Percentiles rank a stretch among this genome's conserved stretches.
phyloP scores from a whole-genome alignment of 768 basidiomycete genomes.

The Holtermannia corniformis region DNA sequence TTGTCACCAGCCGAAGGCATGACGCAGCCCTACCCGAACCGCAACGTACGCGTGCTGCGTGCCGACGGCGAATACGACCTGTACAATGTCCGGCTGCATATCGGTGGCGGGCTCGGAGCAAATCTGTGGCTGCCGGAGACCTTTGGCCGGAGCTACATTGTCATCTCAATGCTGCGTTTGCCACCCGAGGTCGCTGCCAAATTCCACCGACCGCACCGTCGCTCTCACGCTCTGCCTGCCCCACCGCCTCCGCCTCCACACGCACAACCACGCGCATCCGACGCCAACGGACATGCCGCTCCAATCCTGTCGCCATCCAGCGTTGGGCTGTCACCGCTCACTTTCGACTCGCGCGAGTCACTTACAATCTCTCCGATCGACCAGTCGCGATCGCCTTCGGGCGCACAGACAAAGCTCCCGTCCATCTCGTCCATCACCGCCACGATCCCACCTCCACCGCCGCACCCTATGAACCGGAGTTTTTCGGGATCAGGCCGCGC shows the following conservation, averaged over 20 bases:
- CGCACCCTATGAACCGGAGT: not conserved
- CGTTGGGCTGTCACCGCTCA: not conserved
- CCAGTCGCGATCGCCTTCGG: not conserved
- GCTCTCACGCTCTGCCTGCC: not conserved
- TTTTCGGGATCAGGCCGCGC: not conserved
- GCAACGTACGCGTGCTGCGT: constrained; percentile 23
- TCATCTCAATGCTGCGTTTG: constrained; percentile 17
- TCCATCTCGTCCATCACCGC: not conserved
- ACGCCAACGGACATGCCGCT: not conserved
- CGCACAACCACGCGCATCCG: too few relatives aligned
- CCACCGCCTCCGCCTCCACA: not conserved
- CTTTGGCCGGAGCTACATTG: constrained; percentile 15
- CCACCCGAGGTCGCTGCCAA: not conserved
- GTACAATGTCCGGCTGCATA: constrained; percentile 32
- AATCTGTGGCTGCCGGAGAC: constrained; percentile 23
- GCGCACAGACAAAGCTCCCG: not conserved
- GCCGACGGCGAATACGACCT: constrained; percentile 16
- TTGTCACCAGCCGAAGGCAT: constrained; percentile 33
- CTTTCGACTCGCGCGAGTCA: not conserved
- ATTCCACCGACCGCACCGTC: not conserved
- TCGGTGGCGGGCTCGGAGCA: constrained; percentile 31
- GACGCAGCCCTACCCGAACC: constrained; percentile 32
- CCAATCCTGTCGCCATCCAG: not conserved
- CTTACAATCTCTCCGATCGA: not conserved
- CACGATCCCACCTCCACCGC: not conserved